Percentiles rank a stretch among this genome's conserved stretches.
These are phyloP conservation scores for Dactylellina leptospora DNA, from an alignment of 2,329 filamentous ascomycete species.

Conservation along the genomic window DNA sequence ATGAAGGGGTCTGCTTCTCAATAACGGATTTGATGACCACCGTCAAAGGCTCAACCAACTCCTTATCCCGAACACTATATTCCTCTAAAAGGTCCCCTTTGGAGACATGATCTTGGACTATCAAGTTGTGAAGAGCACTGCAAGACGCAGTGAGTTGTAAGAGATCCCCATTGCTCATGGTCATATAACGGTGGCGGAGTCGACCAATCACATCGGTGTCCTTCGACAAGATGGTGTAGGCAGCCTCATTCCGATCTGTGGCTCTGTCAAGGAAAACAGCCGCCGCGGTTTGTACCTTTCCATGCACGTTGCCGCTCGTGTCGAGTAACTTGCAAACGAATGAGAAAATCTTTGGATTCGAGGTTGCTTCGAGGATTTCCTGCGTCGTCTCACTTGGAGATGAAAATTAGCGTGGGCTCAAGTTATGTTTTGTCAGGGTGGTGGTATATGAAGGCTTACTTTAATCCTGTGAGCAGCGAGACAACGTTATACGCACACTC, in stretches of 20 bases:
- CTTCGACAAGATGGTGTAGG: slow-evolving; percentile 63
- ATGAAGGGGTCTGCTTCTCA: slow-evolving; percentile 27
- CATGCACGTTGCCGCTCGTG: slow-evolving; percentile 60
- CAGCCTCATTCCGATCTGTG: slow-evolving; percentile 67
- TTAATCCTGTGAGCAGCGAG: slow-evolving; percentile 30
- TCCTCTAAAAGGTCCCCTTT: slow-evolving; percentile 14
- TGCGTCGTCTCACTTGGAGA: slow-evolving; percentile 66
- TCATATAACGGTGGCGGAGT: slow-evolving; percentile 2
- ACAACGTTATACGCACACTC: slow-evolving; percentile 63
- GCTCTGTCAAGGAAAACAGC: slow-evolving; percentile 55
- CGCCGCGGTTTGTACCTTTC: slow-evolving; percentile 51
- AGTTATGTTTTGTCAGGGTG: not conserved
- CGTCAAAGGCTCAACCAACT: slow-evolving; percentile 27
- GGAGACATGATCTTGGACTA: not conserved
- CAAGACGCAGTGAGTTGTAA: slow-evolving; percentile 25
- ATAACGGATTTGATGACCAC: slow-evolving; percentile 10
- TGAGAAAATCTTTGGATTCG: slow-evolving; percentile 64
- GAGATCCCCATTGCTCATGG: not conserved
- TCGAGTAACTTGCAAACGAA: slow-evolving; percentile 68
- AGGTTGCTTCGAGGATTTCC: slow-evolving; percentile 69
- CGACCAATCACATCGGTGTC: not conserved
- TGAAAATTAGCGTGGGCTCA: not conserved
- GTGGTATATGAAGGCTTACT: slow-evolving; percentile 22
- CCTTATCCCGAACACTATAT: slow-evolving; percentile 15
- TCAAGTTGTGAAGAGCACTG: slow-evolving; percentile 34